These are phyloP conservation scores for Eucalyptus fibrosa DNA, from an alignment of 345 rosid genomes.

Conservation along the genomic window DNA sequence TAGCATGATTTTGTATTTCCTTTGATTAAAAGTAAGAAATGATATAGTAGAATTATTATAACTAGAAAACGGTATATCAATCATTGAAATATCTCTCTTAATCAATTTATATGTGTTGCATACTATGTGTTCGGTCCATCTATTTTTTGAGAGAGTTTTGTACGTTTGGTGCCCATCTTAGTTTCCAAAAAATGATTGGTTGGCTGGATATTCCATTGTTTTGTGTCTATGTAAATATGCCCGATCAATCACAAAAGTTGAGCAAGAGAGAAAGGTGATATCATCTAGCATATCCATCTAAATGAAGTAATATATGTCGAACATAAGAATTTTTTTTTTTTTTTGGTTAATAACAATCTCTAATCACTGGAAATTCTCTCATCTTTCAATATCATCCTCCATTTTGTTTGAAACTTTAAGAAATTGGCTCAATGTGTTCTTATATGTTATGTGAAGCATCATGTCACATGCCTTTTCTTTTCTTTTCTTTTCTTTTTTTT, in stretches of 20 bases:
- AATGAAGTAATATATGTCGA: not conserved
- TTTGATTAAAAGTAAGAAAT: too few relatives aligned
- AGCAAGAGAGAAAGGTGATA: not conserved
- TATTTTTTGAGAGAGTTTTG: not conserved
- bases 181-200: not conserved
- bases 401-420: not conserved
- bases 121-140: not conserved
- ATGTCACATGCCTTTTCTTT: not conserved
- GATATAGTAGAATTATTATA: not conserved
- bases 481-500: too few relatives aligned
- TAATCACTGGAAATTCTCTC: not conserved
- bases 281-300: not conserved
- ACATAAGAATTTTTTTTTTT: not conserved
- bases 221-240: not conserved
- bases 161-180: not conserved
- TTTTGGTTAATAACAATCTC: not conserved
- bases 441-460: not conserved
- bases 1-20: not conserved
- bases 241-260: not conserved
- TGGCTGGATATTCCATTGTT: not conserved
- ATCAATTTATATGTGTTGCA: not conserved
- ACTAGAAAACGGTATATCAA: not conserved
- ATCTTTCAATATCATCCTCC: not conserved
- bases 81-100: not conserved
- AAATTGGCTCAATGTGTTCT: not conserved